Evolutionary conservation across 1,284 basidiomycete genomes (phyloP).

Genomic region (Ustilago hordei): DNA sequence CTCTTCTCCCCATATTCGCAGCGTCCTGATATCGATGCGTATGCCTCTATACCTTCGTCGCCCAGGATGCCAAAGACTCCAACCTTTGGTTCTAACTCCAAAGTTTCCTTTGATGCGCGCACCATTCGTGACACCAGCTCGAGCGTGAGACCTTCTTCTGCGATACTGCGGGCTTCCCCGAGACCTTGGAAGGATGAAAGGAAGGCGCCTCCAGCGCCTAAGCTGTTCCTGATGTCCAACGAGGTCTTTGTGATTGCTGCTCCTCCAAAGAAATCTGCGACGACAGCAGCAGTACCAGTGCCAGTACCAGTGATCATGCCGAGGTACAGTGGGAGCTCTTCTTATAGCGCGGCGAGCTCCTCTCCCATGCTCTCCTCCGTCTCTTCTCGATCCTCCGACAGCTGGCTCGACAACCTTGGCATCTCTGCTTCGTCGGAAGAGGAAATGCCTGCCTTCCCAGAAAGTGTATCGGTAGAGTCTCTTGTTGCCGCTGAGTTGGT

Average conservation of each 20-base stretch:
- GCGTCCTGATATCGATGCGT: constrained; percentile 2
- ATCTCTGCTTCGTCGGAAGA: constrained; percentile 1
- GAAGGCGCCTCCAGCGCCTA: constrained; percentile 21
- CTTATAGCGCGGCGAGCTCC: background rate
- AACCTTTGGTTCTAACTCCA: background rate
- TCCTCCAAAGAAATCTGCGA: background rate
- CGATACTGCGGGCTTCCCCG: background rate
- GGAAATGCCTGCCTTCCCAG: constrained; percentile 7
- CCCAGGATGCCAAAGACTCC: constrained; percentile 9
- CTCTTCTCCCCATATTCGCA: constrained; percentile 11
- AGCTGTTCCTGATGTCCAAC: constrained; percentile 22
- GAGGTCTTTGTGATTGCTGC: constrained; percentile 30
- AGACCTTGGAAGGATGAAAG: background rate
- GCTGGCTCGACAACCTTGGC: constrained; percentile 22
- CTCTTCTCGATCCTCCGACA: constrained; percentile 10
- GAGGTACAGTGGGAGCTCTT: constrained; percentile 17
- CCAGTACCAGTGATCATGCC: background rate
- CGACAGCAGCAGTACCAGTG: background rate
- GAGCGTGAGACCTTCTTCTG: background rate
- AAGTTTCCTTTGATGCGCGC: constrained; percentile 1
- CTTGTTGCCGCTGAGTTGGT: background rate
- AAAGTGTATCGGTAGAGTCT: background rate
- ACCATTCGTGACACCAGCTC: background rate
- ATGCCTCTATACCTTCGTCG: constrained; percentile 7
- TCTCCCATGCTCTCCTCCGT: background rate